These are phyloP conservation scores for Globisporangium cystogenes DNA, from an alignment of 352 stramenopile genomes.

Conservation along the genomic window DNA sequence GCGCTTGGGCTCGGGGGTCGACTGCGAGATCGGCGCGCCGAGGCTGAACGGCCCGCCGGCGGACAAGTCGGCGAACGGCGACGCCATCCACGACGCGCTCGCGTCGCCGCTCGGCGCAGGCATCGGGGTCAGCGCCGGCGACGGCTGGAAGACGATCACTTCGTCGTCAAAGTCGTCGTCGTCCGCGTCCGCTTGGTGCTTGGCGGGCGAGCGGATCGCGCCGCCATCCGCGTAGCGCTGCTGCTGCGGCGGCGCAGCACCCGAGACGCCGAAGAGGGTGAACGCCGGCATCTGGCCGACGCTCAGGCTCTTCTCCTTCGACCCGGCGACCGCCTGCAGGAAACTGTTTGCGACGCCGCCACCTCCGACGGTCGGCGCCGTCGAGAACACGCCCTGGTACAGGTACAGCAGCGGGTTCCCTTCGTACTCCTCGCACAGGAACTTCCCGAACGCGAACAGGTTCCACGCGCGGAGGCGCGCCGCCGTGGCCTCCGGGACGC, in stretches of 20 bases:
- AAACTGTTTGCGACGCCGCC: slow-evolving; percentile 12
- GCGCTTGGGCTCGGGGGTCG: slow-evolving; percentile 11
- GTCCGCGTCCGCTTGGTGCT: slow-evolving; percentile 26
- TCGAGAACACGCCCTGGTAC: slow-evolving; percentile 32
- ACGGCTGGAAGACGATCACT: slow-evolving; percentile 81
- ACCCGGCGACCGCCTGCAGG: slow-evolving; percentile 6
- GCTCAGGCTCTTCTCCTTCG: not conserved
- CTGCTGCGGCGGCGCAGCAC: not conserved
- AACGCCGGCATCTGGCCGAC: slow-evolving; percentile 15
- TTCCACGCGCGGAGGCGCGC: slow-evolving; percentile 58
- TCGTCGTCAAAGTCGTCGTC: slow-evolving; percentile 80
- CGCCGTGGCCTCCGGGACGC: slow-evolving; percentile 37
- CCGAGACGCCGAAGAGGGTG: slow-evolving; percentile 13
- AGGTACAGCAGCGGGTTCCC: slow-evolving; percentile 54
- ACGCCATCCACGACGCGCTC: not conserved
- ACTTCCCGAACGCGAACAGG: slow-evolving; percentile 46
- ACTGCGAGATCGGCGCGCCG: slow-evolving; percentile 14
- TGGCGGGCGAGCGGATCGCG: not conserved
- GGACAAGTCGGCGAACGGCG: slow-evolving; percentile 16
- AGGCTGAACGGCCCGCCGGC: slow-evolving; percentile 12
- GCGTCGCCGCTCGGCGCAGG: slow-evolving; percentile 7
- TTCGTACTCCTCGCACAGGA: slow-evolving; percentile 55
- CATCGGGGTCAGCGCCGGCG: slow-evolving; percentile 27
- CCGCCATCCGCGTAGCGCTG: not conserved
- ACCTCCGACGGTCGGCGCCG: slow-evolving; percentile 16